Evolutionary conservation across 345 rosid genomes (phyloP), one percentile per base, ranked within the genome.

Genomic region (Gossypium australe): DNA sequence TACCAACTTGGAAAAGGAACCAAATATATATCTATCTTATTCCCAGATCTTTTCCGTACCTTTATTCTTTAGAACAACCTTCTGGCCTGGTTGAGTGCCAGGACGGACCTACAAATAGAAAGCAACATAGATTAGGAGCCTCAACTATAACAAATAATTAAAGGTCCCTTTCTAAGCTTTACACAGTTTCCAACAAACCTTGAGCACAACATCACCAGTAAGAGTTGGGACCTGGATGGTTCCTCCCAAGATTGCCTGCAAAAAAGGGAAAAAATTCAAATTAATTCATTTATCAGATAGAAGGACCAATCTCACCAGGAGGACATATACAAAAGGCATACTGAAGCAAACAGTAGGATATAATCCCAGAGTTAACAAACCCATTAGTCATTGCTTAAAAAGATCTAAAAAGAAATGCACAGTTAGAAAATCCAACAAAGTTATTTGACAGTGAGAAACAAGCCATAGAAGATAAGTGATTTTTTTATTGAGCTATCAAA

Each of bases 31-130:
- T n/a, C 41, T n/a, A 43, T 13, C 53, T 44, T 20, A 44, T 67
- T 12, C 71, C 55, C 11, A 2, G 18, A 67, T 18, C 10, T 49
- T 43, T 4, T 3, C 11, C 25, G 0, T 72, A 96, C 99, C 99
- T 86, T 96, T 96, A 84, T 80, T 89, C 89, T 95, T 91, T 74
- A 95, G 82, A 69, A 93, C 99, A 47, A 95, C 99, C 85, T 96
- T 96, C 80, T 96, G 99, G 75, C 99, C 97, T 71, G 98, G 97
- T 80, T 96, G 99, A 72, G 97, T 90, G 73, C 99, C 99, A 67
- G 98, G 84, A 18, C 97, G 94, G 72, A 96, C 94, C 98, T 94
- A 85, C 72, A 79, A 75, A 63, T 49, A 55, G 17, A 43, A 55
- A 47, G 16, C 29, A 64, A 64, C 38, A 51, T 52, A 47, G 60